These are phyloP conservation scores for Areca catechu DNA, from an alignment of 176 grass and related monocot genomes.

Conservation along the genomic window DNA sequence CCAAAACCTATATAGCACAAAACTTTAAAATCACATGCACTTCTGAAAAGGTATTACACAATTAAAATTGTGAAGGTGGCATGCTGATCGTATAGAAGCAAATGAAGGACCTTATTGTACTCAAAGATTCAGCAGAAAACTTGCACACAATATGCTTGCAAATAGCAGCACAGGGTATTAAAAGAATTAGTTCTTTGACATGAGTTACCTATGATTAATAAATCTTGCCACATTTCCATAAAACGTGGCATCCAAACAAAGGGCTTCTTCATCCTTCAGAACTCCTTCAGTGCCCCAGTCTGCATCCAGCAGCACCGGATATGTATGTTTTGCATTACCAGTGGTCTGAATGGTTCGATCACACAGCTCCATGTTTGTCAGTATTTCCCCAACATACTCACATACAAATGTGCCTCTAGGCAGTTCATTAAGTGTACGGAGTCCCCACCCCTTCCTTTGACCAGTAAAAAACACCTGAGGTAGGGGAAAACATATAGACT, in stretches of 20 bases:
- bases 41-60: no score
- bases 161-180: no score
- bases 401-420: constrained; percentile 76
- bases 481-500: no score
- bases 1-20: no score
- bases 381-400: constrained; percentile 64
- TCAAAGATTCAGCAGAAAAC: no score
- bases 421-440: constrained; percentile 46
- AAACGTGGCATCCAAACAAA: constrained; percentile 61
- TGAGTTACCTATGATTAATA: constrained; percentile 58
- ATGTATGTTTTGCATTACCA: constrained; percentile 32
- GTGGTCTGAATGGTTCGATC: constrained; percentile 33
- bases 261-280: constrained; percentile 48
- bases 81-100: no score
- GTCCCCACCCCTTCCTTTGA: constrained; percentile 69
- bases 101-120: no score
- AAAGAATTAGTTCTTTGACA: background rate
- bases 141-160: no score
- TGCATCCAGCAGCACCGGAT: constrained; percentile 60
- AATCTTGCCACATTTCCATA: constrained; percentile 70
- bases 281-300: constrained; percentile 33
- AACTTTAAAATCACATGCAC: no score
- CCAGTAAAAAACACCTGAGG: constrained; percentile 55
- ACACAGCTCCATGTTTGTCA: constrained; percentile 53
- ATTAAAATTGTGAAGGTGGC: no score